Evolutionary conservation across 345 rosid species (phyloP), one percentile per base, ranked within the genome.

Genomic region (Ceriops decandra): DNA sequence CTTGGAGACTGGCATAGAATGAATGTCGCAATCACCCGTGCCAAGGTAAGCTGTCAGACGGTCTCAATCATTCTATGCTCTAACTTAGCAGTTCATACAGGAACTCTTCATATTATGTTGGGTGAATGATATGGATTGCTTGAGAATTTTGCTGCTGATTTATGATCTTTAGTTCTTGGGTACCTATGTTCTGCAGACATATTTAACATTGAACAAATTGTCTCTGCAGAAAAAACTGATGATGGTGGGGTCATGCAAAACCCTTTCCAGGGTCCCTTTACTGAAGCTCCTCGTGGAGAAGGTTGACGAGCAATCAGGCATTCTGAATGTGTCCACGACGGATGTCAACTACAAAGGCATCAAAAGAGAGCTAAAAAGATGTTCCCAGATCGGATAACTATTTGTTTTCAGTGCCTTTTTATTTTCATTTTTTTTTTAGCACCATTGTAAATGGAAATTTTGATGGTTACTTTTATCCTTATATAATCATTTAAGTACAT

Each of bases 1-100:
- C 92, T 93, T 51, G 97, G 91, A 67, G 96, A 93, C 72, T 93
- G 98, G 98, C 98, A 89, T 74, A 81, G 98, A 83, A 91, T 91
- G 73, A 93, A 95, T 66, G 99, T 95, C 27, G 97, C 99, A 63
- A 70, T 95, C 54, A 88, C 98, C 1, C 85, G 97, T 46, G 97
- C 98, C 56, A 93, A 90, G 98, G 98, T 89, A 63, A 36, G 72
- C 52, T 35, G 46, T 21, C 20, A 20, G 62, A 46, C 21, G 22
- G 28, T 62, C 21, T 24, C 19, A 22, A 2, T 22, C 17, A 24
- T 21, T 22, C 24, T 13, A 35, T 1, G 30, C 6, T 65, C 49
- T 13, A 20, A 16, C 21, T 32, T 16, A 35, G 42, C 51, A 64
- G 33, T 24, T 46, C 7, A 49, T 56, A 11, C 26, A 24, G 22